Percentiles rank a stretch among this genome's conserved stretches.
These are phyloP conservation scores for Maudiozyma humilis DNA, from an alignment of 1,139 yeast genomes.

Conservation along the genomic window DNA sequence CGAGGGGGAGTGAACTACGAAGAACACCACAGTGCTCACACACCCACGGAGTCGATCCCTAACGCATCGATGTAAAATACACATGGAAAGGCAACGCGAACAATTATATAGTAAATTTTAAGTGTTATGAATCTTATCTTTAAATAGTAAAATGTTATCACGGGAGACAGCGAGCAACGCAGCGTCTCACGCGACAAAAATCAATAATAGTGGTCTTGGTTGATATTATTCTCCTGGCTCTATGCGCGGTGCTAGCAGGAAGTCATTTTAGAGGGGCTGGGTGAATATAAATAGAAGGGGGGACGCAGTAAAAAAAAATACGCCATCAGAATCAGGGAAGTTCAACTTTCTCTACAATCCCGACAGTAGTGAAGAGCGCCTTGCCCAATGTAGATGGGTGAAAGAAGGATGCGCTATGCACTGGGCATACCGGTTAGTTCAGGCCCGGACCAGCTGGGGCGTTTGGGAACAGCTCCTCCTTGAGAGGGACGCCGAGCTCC, in stretches of 20 bases:
- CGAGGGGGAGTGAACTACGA: too few relatives aligned
- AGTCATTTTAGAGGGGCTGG: neutral
- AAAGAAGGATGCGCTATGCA: neutral
- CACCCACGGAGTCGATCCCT: too few relatives aligned
- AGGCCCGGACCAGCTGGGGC: conserved; percentile 4
- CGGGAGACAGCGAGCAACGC: neutral
- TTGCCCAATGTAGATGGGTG: too few relatives aligned
- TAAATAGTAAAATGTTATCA: neutral
- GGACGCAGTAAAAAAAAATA: neutral
- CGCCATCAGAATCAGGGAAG: too few relatives aligned
- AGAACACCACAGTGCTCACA: too few relatives aligned
- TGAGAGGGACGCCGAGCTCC: conserved; percentile 88
- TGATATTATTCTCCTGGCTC: neutral
- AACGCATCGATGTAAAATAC: too few relatives aligned
- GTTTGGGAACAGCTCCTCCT: conserved; percentile 69
- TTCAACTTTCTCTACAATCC: too few relatives aligned
- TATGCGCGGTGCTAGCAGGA: neutral
- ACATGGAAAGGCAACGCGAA: neutral
- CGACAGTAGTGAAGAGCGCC: too few relatives aligned
- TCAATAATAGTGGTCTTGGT: neutral
- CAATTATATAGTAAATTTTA: neutral
- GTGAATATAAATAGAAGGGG: neutral
- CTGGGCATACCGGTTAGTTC: neutral
- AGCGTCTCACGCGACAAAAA: neutral
- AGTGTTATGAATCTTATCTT: conserved; percentile 7